Conservation (phyloP, 1,284 basidiomycete species). For the Ganoderma lingzhi region DNA sequence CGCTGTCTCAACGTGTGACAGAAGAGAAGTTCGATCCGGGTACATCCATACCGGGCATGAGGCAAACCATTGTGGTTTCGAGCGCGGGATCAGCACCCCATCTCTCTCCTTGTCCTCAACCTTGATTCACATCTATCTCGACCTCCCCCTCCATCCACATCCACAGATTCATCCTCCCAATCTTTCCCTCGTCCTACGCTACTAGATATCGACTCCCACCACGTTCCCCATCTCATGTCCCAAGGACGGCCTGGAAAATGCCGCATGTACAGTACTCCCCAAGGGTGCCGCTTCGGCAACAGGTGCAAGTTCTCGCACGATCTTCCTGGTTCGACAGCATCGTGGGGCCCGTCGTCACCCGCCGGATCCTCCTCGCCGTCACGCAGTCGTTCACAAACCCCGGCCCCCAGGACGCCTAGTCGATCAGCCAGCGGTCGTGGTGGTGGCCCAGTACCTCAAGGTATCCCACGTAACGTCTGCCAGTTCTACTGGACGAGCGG, state of each 20-base stretch:
- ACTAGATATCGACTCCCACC: neutral
- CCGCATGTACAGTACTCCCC: slow-evolving; percentile 2
- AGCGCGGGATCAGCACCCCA: neutral
- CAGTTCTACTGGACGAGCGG: slow-evolving; percentile 61
- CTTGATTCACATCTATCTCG: neutral
- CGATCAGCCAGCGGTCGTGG: neutral
- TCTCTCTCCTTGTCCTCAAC: neutral
- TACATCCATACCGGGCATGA: neutral
- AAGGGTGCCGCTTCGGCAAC: slow-evolving; percentile 27
- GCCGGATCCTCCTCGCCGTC: slow-evolving; percentile 14
- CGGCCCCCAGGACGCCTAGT: slow-evolving; percentile 1
- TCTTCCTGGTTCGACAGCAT: slow-evolving; percentile 16
- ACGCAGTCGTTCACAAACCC: slow-evolving; percentile 22
- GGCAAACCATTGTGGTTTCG: neutral
- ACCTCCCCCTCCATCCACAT: neutral
- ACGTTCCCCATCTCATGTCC: slow-evolving; percentile 16
- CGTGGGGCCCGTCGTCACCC: slow-evolving; percentile 14
- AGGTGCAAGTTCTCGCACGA: slow-evolving; percentile 33
- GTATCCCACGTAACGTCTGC: slow-evolving; percentile 54
- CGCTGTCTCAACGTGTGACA: neutral
- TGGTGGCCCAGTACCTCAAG: neutral
- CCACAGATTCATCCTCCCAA: neutral
- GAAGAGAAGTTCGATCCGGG: neutral
- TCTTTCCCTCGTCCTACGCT: neutral
- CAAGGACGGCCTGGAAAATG: slow-evolving; percentile 14